phyloP scores from a whole-genome alignment of 1,284 basidiomycete genomes.

The Macrocystidia cucumis region DNA sequence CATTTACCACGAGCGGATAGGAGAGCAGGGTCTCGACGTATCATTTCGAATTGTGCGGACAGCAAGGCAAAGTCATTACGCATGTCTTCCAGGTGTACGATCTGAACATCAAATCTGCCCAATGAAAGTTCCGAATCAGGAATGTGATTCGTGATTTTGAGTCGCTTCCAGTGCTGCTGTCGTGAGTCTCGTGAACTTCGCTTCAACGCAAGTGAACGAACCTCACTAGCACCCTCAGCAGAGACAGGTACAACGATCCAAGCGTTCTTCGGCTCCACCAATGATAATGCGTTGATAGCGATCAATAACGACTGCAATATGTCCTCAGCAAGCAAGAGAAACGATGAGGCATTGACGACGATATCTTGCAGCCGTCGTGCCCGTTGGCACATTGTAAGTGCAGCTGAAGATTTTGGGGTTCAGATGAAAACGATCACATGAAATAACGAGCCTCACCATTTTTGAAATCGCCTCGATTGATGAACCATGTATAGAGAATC shows the following conservation, averaged over 20 bases:
- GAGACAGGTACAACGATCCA: slow-evolving; percentile 71
- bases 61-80: slow-evolving; percentile 81
- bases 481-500: slow-evolving; percentile 94
- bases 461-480: slow-evolving; percentile 79
- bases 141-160: slow-evolving; percentile 68
- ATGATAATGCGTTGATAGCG: slow-evolving; percentile 83
- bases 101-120: slow-evolving; percentile 61
- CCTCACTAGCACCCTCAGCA: slow-evolving; percentile 34
- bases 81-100: slow-evolving; percentile 79
- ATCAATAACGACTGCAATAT: slow-evolving; percentile 82
- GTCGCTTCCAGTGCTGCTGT: slow-evolving; percentile 54
- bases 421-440: slow-evolving; percentile 5
- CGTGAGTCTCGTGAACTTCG: slow-evolving; percentile 14
- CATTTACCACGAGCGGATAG: slow-evolving; percentile 29
- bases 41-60: slow-evolving; percentile 73
- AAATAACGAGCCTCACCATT: slow-evolving; percentile 48
- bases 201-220: slow-evolving; percentile 13
- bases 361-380: slow-evolving; percentile 72
- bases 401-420: slow-evolving; percentile 44
- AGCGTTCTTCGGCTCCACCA: slow-evolving; percentile 76
- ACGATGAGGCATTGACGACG: slow-evolving; percentile 36
- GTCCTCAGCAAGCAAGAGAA: slow-evolving; percentile 58
- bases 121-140: slow-evolving; percentile 66
- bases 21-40: slow-evolving; percentile 37
- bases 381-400: slow-evolving; percentile 91